Evolutionary conservation across 176 grass and related monocot species (phyloP), one percentile per base, ranked within the genome.

Genomic region (Themeda triandra): DNA sequence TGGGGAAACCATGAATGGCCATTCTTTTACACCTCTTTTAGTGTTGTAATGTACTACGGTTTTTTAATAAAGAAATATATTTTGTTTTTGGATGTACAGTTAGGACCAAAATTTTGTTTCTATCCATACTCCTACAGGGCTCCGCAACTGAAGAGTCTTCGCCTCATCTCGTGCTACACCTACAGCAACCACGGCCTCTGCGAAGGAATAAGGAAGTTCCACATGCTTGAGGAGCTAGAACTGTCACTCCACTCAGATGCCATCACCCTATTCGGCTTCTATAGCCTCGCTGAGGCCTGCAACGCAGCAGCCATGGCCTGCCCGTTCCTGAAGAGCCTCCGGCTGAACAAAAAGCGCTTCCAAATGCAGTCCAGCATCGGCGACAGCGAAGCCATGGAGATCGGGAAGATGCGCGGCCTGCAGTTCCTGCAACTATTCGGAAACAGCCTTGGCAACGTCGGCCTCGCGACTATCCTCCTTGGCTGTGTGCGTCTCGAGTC

Each of bases 181-280:
- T 17, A 54, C 3, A 65, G 4, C 1, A 40, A 2, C 9, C 1
- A 10, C 1, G 1, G 28, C 11, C 29, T 84, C 15, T 27, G 17
- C 9, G 4, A 11, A 7, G 66, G 48, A 0, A 7, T 70, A 64
- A n/a, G 15, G 2, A 75, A 9, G 58, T 73, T 80, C 41, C 0
- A 59, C 6, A 45, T 74, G 24, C 85, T 86, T 1, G 77, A 86
- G 69, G 85, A 81, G 69, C 77, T 86, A 0, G 85, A 86, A 24
- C 58, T 86, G 14, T 87, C 85, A 4, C 69, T 6, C 37, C 37
- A 39, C 37, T 39, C 37, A 39, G 37, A 6, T 9, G 6, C 8
- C 37, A 6, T 8, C 8, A 39, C 0, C 37, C 37, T 9, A 39
- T 39, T 9, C 6, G 8, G 37, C 37, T 39, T 39, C 9, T 69